phyloP scores from a whole-genome alignment of 2,329 filamentous ascomycete species.

The Diaporthe vaccinii region DNA sequence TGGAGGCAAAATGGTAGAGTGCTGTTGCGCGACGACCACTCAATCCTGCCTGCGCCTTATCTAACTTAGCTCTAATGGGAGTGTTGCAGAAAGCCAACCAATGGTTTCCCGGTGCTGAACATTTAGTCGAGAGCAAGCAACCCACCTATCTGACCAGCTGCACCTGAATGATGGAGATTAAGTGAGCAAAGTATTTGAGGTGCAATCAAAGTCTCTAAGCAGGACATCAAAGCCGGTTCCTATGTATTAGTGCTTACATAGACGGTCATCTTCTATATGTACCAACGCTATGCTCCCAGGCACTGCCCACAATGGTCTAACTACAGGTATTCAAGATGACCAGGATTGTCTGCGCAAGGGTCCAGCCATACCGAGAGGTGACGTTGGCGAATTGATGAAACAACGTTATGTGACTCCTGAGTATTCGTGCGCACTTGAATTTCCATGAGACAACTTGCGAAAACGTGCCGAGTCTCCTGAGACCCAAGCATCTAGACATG shows the following conservation, averaged over 20 bases:
- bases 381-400: background rate
- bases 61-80: background rate
- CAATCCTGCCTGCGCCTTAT: background rate
- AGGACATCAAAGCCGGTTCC: background rate
- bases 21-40: background rate
- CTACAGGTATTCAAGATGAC: background rate
- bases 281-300: too few relatives aligned
- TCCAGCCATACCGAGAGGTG: background rate
- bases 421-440: background rate
- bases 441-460: too few relatives aligned
- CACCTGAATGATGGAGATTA: too few relatives aligned
- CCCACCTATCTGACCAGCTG: background rate
- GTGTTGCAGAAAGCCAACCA: background rate
- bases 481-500: background rate
- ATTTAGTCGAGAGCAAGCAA: background rate
- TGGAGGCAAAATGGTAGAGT: background rate
- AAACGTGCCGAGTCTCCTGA: background rate
- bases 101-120: background rate
- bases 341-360: too few relatives aligned
- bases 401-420: background rate
- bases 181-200: background rate
- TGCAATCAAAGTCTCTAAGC: background rate
- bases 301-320: background rate
- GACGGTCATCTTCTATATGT: background rate
- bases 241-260: background rate